Base-by-base conservation (phyloP, 495 filamentous ascomycete species). In the Hypoxylon subgilvum region DNA sequence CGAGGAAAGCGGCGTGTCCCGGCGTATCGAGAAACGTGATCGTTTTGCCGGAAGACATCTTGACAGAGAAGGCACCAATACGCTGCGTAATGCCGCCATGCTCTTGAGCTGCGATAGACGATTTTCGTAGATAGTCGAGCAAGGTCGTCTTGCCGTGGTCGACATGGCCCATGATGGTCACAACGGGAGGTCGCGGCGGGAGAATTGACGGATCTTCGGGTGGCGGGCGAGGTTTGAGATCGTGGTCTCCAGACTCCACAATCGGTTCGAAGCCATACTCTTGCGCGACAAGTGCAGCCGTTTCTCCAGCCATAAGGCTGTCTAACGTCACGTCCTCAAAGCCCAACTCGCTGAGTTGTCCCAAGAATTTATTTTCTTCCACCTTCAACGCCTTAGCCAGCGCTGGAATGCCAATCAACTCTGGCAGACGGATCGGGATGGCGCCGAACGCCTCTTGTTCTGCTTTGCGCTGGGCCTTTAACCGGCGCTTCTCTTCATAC, bases 151-250 rank as follows among this genome's bases (percentile, higher is more conserved):
- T 99, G 22, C 95, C 95, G 70, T 99, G 95, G 69, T 99, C 95
- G 63, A 99, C 95, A 61, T 99, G 95, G 5, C 95, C 95, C 95
- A 99, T 99, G 69, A 99, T 97, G 10, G 95, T 99, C 32, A 99
- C 94, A 10, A 99, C 89, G 4, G 95, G 95, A 6, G 95, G 93
- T 32, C 95, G 83, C 5, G 76, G 63, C 1, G 91, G 92, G 34
- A 96, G 70, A 4, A 71, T 53, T 1, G 88, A 87, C 21, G 80
- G 82, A 63, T 97, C 91, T 62, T 89, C 85, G 4, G 85, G 79
- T 10, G 82, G 77, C 0, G 89, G 88, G 5, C 83, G 74, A n/a
- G 91, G 82, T 58, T 82, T 79, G 9, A 99, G 74, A 67, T 98
- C 92, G 43, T 86, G 78, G 2, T 81, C 77, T 30, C 79, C 83